phyloP scores from a whole-genome alignment of 768 basidiomycete species.

The Auriscalpium microsporum region DNA sequence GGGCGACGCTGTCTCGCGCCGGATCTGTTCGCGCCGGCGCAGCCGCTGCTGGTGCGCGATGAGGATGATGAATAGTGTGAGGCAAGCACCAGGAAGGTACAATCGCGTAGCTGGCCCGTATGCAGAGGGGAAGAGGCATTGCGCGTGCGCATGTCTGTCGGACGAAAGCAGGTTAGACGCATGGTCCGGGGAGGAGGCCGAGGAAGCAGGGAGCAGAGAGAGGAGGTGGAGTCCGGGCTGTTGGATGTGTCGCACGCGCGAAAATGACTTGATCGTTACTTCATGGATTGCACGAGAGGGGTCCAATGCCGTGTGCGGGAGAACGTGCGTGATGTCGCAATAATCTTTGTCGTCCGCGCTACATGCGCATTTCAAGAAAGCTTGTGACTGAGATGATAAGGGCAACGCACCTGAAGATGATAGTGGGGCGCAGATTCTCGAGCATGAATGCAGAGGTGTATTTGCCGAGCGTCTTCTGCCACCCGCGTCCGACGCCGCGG shows the following conservation, averaged over 20 bases:
- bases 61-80: slow-evolving; percentile 43
- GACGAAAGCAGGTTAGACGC: slow-evolving; percentile 24
- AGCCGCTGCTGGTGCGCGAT: slow-evolving; percentile 32
- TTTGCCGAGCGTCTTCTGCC: slow-evolving; percentile 76
- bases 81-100: slow-evolving; percentile 55
- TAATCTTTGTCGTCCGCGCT: slow-evolving; percentile 92
- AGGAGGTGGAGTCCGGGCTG: slow-evolving; percentile 82
- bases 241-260: slow-evolving; percentile 61
- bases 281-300: slow-evolving; percentile 44
- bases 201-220: slow-evolving; percentile 39
- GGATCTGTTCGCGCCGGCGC: slow-evolving; percentile 7
- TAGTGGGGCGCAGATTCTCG: slow-evolving; percentile 50
- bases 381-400: background rate
- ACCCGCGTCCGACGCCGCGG: slow-evolving; percentile 71
- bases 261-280: slow-evolving; percentile 84
- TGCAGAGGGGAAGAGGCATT: slow-evolving; percentile 76
- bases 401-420: slow-evolving; percentile 58
- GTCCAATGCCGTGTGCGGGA: slow-evolving; percentile 17
- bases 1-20: slow-evolving; percentile 11
- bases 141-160: slow-evolving; percentile 48
- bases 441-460: slow-evolving; percentile 71
- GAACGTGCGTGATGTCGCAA: slow-evolving; percentile 63
- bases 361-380: background rate
- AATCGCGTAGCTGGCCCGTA: slow-evolving; percentile 46
- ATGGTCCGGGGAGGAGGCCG: slow-evolving; percentile 23